Evolutionary conservation across 1,139 yeast species (phyloP).

Genomic region (Candida freyschussii): DNA sequence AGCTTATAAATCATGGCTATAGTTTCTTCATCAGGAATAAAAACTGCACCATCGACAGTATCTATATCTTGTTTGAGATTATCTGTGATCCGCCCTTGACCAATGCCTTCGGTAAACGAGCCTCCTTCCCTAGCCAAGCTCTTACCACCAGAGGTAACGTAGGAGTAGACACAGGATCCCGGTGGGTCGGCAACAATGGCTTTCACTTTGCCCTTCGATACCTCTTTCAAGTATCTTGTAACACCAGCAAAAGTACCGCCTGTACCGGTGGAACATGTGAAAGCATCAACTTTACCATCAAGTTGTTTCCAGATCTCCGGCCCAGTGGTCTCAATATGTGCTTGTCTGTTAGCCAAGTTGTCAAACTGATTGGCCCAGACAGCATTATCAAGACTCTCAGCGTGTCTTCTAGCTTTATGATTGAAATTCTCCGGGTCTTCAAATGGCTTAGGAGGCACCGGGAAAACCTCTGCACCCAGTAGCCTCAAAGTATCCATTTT

Average conservation of each 20-base stretch:
- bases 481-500: conserved; percentile 69
- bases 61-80: conserved; percentile 71
- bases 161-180: conserved; percentile 79
- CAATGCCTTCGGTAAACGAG: conserved; percentile 92
- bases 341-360: conserved; percentile 79
- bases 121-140: conserved; percentile 65
- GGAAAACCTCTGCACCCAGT: conserved; percentile 80
- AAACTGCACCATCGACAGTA: conserved; percentile 61
- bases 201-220: conserved; percentile 52
- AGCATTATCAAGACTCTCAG: conserved; percentile 67
- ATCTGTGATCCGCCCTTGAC: conserved; percentile 88
- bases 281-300: conserved; percentile 74
- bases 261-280: conserved; percentile 87
- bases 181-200: conserved; percentile 88
- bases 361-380: conserved; percentile 94
- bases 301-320: conserved; percentile 92
- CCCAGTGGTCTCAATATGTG: conserved; percentile 88
- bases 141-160: conserved; percentile 62
- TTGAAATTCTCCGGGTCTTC: conserved; percentile 79
- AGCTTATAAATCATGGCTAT: conserved; percentile 79
- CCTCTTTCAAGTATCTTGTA: conserved; percentile 67
- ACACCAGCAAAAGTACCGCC: conserved; percentile 90
- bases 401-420: conserved; percentile 81
- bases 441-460: conserved; percentile 86
- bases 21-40: conserved; percentile 61